Conservation (phyloP, 139 green algal species). For the Yamagishiella unicocca region DNA sequence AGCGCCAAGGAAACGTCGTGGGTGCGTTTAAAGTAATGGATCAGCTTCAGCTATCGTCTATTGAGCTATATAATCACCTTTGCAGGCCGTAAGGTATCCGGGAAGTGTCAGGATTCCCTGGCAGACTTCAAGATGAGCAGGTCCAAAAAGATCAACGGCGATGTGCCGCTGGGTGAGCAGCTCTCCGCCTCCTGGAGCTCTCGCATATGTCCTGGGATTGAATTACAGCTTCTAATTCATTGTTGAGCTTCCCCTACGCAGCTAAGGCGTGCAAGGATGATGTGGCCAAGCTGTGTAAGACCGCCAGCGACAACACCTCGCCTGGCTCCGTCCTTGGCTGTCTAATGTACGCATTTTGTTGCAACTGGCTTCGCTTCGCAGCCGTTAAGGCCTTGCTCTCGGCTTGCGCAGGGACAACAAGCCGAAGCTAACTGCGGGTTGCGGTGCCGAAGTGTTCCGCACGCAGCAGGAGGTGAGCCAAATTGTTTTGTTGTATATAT, state of each 20-base stretch:
- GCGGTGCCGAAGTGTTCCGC: conserved; percentile 70
- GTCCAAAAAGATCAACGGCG: conserved; percentile 83
- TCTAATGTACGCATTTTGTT: conserved; percentile 61
- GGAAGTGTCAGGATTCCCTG: conserved; percentile 58
- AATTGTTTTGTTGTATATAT: neutral
- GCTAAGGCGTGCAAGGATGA: conserved; percentile 80
- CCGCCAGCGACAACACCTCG: conserved; percentile 45
- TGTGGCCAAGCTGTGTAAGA: conserved; percentile 73
- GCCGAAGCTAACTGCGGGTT: conserved; percentile 60
- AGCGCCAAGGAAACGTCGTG: conserved; percentile 63
- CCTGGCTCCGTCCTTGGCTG: conserved; percentile 70
- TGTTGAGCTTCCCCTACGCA: conserved; percentile 18
- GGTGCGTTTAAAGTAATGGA: conserved; percentile 38
- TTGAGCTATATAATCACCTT: too few relatives aligned
- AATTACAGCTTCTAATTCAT: neutral
- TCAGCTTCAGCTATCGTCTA: too few relatives aligned
- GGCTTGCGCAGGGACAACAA: conserved; percentile 58
- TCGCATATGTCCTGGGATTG: too few relatives aligned
- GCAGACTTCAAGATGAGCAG: conserved; percentile 65
- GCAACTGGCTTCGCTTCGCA: neutral
- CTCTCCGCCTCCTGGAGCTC: too few relatives aligned
- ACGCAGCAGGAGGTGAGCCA: conserved; percentile 64
- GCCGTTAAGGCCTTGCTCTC: neutral
- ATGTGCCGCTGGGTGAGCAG: conserved; percentile 77
- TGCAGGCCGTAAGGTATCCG: conserved; percentile 67